Conservation (phyloP, 768 basidiomycete genomes). For the Dendrothele bispora region DNA sequence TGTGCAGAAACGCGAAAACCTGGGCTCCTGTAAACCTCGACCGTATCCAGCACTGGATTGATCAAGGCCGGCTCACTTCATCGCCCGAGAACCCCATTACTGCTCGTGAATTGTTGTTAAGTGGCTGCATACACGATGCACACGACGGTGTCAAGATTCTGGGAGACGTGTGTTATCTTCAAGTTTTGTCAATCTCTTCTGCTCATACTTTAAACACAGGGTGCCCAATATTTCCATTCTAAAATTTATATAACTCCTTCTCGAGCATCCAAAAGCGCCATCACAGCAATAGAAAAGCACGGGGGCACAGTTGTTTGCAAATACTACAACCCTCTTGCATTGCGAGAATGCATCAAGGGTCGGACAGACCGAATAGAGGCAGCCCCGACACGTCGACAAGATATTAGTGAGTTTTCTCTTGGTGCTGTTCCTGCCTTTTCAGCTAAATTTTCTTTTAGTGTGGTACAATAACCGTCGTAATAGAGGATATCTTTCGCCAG, state of each 20-base stretch:
- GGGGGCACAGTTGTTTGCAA: slow-evolving; percentile 88
- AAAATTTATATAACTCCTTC: slow-evolving; percentile 82
- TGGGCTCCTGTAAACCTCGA: slow-evolving; percentile 88
- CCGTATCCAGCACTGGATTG: slow-evolving; percentile 88
- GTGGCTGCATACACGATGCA: slow-evolving; percentile 85
- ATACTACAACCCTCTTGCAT: slow-evolving; percentile 85
- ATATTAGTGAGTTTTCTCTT: slow-evolving; percentile 61
- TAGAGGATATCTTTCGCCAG: slow-evolving; percentile 71
- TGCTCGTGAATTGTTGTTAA: slow-evolving; percentile 78
- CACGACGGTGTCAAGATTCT: slow-evolving; percentile 92
- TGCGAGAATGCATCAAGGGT: slow-evolving; percentile 76
- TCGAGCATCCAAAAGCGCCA: slow-evolving; percentile 84
- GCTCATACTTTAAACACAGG: slow-evolving; percentile 38
- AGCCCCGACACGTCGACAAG: slow-evolving; percentile 80
- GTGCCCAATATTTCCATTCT: slow-evolving; percentile 60
- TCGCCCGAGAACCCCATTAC: slow-evolving; percentile 85
- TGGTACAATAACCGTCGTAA: slow-evolving; percentile 79
- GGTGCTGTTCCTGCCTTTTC: slow-evolving; percentile 6
- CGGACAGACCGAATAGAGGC: slow-evolving; percentile 71
- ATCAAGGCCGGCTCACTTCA: slow-evolving; percentile 77
- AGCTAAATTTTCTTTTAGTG: slow-evolving; percentile 36
- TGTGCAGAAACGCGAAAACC: slow-evolving; percentile 64
- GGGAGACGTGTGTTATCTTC: slow-evolving; percentile 63
- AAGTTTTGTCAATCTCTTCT: background rate
- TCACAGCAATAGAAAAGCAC: slow-evolving; percentile 74